A percentile compares a stretch with the other conserved stretches of the same genome.
Evolutionary conservation across 768 basidiomycete species (phyloP).

Genomic region (Tricholoma bakamatsutake): DNA sequence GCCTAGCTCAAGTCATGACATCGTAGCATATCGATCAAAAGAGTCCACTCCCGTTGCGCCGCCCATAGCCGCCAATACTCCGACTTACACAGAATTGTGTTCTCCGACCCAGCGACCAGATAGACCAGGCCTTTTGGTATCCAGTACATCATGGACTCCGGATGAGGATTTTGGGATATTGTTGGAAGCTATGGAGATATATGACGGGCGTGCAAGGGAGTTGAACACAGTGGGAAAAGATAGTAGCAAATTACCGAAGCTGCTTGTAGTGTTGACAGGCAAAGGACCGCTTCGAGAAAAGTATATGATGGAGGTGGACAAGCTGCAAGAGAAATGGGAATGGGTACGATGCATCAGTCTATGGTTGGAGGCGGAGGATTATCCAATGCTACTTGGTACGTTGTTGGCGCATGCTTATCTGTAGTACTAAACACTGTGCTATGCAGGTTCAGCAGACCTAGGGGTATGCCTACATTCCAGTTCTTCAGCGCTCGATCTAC

Average conservation of each 20-base stretch:
- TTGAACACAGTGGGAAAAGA: slow-evolving; percentile 7
- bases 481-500: slow-evolving; percentile 86
- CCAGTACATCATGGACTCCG: slow-evolving; percentile 94
- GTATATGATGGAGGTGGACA: slow-evolving; percentile 69
- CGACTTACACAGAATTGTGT: slow-evolving; percentile 28
- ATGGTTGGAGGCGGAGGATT: slow-evolving; percentile 89
- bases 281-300: slow-evolving; percentile 72
- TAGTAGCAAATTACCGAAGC: slow-evolving; percentile 50
- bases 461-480: slow-evolving; percentile 90
- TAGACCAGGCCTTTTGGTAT: slow-evolving; percentile 82
- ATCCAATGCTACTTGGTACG: slow-evolving; percentile 79
- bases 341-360: slow-evolving; percentile 75
- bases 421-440: neutral
- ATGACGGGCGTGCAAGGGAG: slow-evolving; percentile 53
- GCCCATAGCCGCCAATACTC: slow-evolving; percentile 21
- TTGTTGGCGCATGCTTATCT: neutral
- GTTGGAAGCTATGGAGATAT: slow-evolving; percentile 63
- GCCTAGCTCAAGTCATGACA: slow-evolving; percentile 7
- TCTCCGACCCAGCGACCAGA: slow-evolving; percentile 54
- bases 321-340: slow-evolving; percentile 62
- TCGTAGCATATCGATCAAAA: slow-evolving; percentile 11
- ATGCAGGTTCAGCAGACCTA: slow-evolving; percentile 79
- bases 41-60: slow-evolving; percentile 8
- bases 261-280: slow-evolving; percentile 85
- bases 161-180: slow-evolving; percentile 94